These are phyloP conservation scores for Luffa aegyptiaca DNA, from an alignment of 306 rosid species.

Conservation along the genomic window DNA sequence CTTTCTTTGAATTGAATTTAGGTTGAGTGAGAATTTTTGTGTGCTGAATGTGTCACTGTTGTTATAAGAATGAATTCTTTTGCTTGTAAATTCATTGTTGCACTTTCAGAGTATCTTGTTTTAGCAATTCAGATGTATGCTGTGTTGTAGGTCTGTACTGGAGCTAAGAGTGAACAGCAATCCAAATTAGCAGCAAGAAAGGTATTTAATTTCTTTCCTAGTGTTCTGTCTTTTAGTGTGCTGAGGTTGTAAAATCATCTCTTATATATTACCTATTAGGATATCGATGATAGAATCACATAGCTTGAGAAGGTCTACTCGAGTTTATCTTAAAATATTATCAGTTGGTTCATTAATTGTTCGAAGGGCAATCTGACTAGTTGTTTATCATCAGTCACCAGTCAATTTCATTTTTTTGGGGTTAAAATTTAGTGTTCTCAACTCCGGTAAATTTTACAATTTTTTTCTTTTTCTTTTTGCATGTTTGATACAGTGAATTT, in stretches of 20 bases:
- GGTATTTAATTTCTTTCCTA: conserved; percentile 27
- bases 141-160: conserved; percentile 75
- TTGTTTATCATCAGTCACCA: too few relatives aligned
- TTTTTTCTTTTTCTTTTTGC: too few relatives aligned
- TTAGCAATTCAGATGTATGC: not conserved
- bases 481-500: too few relatives aligned
- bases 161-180: conserved; percentile 89
- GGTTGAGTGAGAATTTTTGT: not conserved
- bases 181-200: conserved; percentile 94
- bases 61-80: not conserved
- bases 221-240: not conserved
- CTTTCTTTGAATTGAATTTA: not conserved
- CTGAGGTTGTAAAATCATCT: not conserved
- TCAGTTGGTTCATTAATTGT: too few relatives aligned
- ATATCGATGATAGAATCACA: too few relatives aligned
- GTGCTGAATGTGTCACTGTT: not conserved
- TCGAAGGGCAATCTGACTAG: too few relatives aligned
- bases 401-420: too few relatives aligned
- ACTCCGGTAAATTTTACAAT: too few relatives aligned
- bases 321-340: too few relatives aligned
- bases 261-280: too few relatives aligned
- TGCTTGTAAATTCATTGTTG: not conserved
- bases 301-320: too few relatives aligned
- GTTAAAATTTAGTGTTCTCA: too few relatives aligned
- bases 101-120: not conserved